Evolutionary conservation across 176 grass and related monocot genomes (phyloP).

Genomic region (Ensete ventricosum): DNA sequence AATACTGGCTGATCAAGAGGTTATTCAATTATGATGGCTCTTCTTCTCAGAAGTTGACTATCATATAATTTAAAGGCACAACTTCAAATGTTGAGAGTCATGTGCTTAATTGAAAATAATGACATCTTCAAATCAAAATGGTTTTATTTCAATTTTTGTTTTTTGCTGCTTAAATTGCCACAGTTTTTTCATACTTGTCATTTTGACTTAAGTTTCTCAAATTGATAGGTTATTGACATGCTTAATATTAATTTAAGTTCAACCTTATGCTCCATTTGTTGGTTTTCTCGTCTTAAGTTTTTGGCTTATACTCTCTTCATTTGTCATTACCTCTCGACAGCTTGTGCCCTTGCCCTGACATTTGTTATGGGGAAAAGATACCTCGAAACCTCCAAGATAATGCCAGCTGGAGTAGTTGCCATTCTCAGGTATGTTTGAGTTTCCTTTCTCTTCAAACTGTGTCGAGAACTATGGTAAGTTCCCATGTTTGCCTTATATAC

Average conservation of each 20-base stretch:
- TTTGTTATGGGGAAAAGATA: constrained; percentile 66
- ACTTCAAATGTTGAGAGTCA: neutral
- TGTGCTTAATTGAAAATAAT: too few relatives aligned
- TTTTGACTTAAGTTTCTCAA: neutral
- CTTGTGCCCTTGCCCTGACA: constrained; percentile 57
- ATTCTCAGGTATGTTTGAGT: constrained; percentile 43
- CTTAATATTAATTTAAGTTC: neutral
- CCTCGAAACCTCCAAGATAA: constrained; percentile 63
- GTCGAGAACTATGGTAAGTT: too few relatives aligned
- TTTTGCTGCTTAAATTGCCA: neutral
- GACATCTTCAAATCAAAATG: too few relatives aligned
- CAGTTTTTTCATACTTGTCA: neutral
- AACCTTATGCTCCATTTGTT: neutral
- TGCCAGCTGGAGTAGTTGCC: constrained; percentile 83
- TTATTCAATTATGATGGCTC: neutral
- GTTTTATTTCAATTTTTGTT: too few relatives aligned
- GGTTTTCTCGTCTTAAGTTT: neutral
- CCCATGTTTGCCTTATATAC: neutral
- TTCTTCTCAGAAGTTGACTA: neutral
- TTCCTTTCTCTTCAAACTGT: neutral
- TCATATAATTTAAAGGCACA: neutral
- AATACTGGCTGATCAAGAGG: neutral
- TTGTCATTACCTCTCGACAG: constrained; percentile 26
- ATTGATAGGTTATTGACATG: neutral
- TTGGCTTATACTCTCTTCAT: neutral